phyloP scores from a whole-genome alignment of 164 flowering plant genomes.

The Macadamia integrifolia region DNA sequence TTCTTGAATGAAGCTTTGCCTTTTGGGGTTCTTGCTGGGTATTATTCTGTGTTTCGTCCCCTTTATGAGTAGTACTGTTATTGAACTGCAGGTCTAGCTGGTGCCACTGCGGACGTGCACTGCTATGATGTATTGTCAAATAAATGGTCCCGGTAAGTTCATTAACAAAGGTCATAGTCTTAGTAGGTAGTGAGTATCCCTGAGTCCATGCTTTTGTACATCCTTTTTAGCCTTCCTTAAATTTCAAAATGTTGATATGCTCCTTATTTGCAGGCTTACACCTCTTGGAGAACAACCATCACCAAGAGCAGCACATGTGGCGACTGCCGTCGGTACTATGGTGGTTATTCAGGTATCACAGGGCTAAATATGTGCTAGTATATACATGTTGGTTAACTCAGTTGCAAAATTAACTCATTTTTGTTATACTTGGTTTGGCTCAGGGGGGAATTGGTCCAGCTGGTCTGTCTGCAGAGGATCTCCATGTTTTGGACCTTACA shows the following conservation, averaged over 20 bases:
- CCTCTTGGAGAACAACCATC: constrained; percentile 99
- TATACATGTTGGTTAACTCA: background rate
- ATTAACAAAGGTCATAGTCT: background rate
- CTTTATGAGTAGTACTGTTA: constrained; percentile 1
- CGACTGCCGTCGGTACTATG: constrained; percentile 99
- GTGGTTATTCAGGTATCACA: constrained; percentile 93
- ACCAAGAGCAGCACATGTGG: constrained; percentile 99
- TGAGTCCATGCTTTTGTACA: background rate
- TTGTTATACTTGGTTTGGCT: constrained; percentile 9
- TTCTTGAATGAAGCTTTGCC: no score
- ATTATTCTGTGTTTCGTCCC: background rate
- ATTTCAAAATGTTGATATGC: background rate
- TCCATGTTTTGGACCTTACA: constrained; percentile 97
- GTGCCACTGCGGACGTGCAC: constrained; percentile 98
- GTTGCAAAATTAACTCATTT: background rate
- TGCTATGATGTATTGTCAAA: constrained; percentile 91
- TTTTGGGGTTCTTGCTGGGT: no score
- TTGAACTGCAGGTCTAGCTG: constrained; percentile 79
- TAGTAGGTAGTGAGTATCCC: background rate
- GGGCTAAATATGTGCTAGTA: background rate
- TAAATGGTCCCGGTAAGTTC: constrained; percentile 89
- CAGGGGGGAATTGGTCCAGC: constrained; percentile 99
- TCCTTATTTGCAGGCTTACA: constrained; percentile 52
- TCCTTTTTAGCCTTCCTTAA: no score
- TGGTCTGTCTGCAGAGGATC: constrained; percentile 98